phyloP scores from a whole-genome alignment of 768 basidiomycete species.

The Leccinum olivaceopallidum region DNA sequence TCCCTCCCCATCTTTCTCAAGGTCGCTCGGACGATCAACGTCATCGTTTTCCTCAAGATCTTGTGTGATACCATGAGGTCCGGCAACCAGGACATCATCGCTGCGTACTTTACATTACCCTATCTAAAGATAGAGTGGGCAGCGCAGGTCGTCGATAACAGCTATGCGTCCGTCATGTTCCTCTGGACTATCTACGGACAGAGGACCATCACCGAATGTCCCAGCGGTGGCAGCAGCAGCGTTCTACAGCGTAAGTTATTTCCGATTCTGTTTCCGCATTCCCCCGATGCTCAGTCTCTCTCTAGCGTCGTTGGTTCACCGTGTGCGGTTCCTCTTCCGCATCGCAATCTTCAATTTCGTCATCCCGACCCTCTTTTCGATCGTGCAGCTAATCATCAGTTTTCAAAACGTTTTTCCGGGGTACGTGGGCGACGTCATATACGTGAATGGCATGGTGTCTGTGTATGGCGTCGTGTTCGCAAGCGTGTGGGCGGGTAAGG shows the following conservation, averaged over 20 bases:
- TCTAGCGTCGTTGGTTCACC: neutral
- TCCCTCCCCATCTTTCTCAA: constrained; percentile 31
- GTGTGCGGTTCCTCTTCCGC: constrained; percentile 21
- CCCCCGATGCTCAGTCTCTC: too few species aligned
- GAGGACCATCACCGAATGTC: neutral
- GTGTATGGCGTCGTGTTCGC: constrained; percentile 9
- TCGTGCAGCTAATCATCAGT: neutral
- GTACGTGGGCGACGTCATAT: neutral
- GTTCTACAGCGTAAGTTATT: neutral
- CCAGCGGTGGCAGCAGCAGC: neutral
- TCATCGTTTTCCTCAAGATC: constrained; percentile 30
- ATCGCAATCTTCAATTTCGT: constrained; percentile 32
- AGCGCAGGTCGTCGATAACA: constrained; percentile 31
- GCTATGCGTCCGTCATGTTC: constrained; percentile 29
- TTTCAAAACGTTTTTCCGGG: neutral
- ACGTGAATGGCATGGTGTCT: constrained; percentile 7
- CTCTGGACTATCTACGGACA: constrained; percentile 20
- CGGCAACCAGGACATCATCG: constrained; percentile 11
- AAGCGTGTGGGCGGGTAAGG: constrained; percentile 8
- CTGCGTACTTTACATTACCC: constrained; percentile 21
- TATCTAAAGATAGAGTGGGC: constrained; percentile 34
- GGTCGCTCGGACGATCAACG: constrained; percentile 27
- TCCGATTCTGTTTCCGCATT: too few species aligned
- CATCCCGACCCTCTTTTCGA: constrained; percentile 20
- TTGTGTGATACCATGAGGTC: constrained; percentile 21